Evolutionary conservation across 805 yeast species (phyloP), one percentile per base, ranked within the genome.

Genomic region (Wickerhamiella brachini): DNA sequence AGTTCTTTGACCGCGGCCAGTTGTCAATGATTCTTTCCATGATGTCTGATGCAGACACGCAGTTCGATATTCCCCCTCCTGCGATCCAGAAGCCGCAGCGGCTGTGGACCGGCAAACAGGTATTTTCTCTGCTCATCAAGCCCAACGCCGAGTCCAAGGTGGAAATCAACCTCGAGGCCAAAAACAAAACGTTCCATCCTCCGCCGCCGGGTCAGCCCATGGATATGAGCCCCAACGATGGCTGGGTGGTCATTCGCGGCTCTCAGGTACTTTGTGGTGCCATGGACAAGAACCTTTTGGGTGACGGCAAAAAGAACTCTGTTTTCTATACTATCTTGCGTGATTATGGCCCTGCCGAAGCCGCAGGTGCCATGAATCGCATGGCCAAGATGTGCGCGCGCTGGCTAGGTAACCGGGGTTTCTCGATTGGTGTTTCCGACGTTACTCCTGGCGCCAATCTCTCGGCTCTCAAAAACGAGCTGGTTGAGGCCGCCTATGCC

Each of bases 361-460:
- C 98, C 1, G 96, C 96, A 2, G 72, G 71, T 23, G 95, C 97
- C 5, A 93, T 93, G 98, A 90, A 94, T 68, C 75, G 98, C 65
- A 89, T 93, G 97, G 96, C 99, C n/a, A 94, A 94, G 69, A 70
- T 94, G 60, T 89, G 97, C 74, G 97, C 99, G 1, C 74, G 99
- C 62, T 93, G 70, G 66, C 72, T 93, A 62, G 99, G 97, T 54
- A 86, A 89, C 62, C 75, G 97, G 51, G 99, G 99, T 0, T 93
- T 93, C 62, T 87, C 96, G 1, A 94, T 93, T 64, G 99, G 99
- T 69, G 89, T 93, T 60, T 83, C 82, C 59, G 99, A 93, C 69
- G 99, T 93, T 43, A 93, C 96, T 1, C 98, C 99, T 1, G 95
- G 94, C 31, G 69, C 65, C 8, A 82, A 83, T 48, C 77, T 93